Percentiles rank a stretch among this genome's conserved stretches.
Evolutionary conservation across 1,284 basidiomycete genomes (phyloP).

Genomic region (Cryptococcus deneoformans): DNA sequence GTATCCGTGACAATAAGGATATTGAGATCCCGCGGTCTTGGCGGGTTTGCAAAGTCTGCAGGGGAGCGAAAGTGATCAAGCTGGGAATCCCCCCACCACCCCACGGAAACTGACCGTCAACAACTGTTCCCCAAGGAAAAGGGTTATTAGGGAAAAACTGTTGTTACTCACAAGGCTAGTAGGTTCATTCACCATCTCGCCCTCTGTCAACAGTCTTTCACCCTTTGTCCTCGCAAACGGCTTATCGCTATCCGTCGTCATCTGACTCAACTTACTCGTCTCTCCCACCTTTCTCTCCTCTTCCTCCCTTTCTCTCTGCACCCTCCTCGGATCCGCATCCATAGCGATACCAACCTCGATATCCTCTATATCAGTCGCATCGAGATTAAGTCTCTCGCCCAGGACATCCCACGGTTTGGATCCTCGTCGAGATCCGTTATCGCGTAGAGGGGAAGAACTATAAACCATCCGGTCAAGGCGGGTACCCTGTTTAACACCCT

Average conservation of each 20-base stretch:
- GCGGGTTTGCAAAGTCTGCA: conserved; percentile 10
- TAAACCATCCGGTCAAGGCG: too few relatives aligned
- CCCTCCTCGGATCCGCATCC: neutral
- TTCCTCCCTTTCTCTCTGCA: conserved; percentile 1
- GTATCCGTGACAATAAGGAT: conserved; percentile 23
- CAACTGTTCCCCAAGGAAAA: neutral
- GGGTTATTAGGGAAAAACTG: neutral
- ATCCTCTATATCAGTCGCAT: conserved; percentile 3
- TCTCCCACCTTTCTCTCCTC: conserved; percentile 13
- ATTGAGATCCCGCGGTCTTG: conserved; percentile 18
- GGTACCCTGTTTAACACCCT: too few relatives aligned
- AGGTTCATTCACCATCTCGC: conserved; percentile 14
- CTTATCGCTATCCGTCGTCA: neutral
- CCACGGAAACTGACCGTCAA: neutral
- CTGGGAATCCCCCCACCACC: conserved; percentile 3
- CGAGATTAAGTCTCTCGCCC: conserved; percentile 30
- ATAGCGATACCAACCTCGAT: neutral
- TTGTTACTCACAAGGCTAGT: conserved; percentile 11
- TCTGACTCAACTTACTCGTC: neutral
- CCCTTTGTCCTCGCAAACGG: conserved; percentile 27
- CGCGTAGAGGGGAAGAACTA: too few relatives aligned
- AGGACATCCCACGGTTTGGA: conserved; percentile 23
- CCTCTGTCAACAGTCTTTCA: conserved; percentile 15
- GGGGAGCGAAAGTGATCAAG: conserved; percentile 23
- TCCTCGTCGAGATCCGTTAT: neutral